Evolutionary conservation across 805 yeast genomes (phyloP), one percentile per base, ranked within the genome.

Genomic region (Kazachstania bromeliacearum): DNA sequence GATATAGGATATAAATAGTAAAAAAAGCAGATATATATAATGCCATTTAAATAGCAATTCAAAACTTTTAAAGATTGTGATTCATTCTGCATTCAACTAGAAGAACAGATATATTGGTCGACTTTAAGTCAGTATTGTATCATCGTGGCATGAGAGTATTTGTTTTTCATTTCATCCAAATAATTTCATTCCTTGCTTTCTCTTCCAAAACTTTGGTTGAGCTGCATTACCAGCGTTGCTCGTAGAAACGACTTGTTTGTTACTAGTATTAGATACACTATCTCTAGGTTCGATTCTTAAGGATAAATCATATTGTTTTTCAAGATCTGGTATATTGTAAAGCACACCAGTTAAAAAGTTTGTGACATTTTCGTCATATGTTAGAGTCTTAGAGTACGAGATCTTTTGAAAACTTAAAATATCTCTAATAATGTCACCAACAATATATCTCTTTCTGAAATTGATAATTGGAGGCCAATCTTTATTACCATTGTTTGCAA

Each of bases 401-500:
- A 63, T 29, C 60, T 60, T 54, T 83, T 85, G 34, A 56, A 79
- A 87, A 37, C 79, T 71, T 48, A 83, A 75, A 34, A 85, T 76
- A 28, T 84, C 92, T 43, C 73, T 67, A 19, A 89, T 73, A 27
- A 85, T 82, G 33, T 73, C 78, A 37, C 75, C 75, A 4, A 89
- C 77, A 51, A 77, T 79, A 21, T 71, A 55, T 39, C 95, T 67
- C 57, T 89, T 89, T 38, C 81, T 74, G 55, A 83, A 85, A 58
- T 89, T 89, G 39, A 87, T 67, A 52, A 83, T 63, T 79, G 74
- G 37, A 83, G 61, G 44, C 59, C 19, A 68, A 53, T 88, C 95
- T 0, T 94, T 74, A 51, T 87, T 89, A 31, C 96, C 96, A 48
- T 83, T 94, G 19, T 73, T 79, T 3, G 85, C 76, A 53, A 89